Evolutionary conservation across 2,329 filamentous ascomycete genomes (phyloP), one percentile per base, ranked within the genome.

Genomic region (Curvularia hawaiiensis): DNA sequence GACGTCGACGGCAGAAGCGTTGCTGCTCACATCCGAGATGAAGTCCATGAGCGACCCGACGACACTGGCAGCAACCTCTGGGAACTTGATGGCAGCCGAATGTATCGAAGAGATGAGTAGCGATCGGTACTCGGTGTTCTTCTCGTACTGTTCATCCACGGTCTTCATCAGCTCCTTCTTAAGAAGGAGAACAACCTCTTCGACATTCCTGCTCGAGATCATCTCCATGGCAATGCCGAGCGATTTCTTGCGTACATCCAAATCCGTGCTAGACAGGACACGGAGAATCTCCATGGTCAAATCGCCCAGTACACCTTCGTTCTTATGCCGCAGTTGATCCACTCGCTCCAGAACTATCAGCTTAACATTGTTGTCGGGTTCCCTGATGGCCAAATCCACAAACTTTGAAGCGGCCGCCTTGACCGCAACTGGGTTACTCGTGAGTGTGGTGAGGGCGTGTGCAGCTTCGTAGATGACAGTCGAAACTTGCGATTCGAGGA

Each of bases 161-260:
- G 95, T 99, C 84, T 98, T 99, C 62, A 92, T 88, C 28, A 99
- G 85, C 75, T 99, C 95, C 78, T 99, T 99, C 83, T 99, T 99
- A 59, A 99, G 83, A 1, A 99, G 84, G 71, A 98, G 85, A 22
- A 99, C 91, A 14, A 99, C 95, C 72, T 99, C 95, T 75, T 98
- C 95, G 7, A 99, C 93, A 65, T 99, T 99, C 81, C 97, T 96
- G 85, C 93, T 97, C 0, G 94, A 95, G 5, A 99, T 92, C 95
- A 99, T 98, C 65, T 97, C 93, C 76, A 99, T 83, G 12, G 93
- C 93, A 70, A 99, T 91, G 55, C 86, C 84, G 28, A 99, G 85
- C 16, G 94, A 92, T 79, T 98, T 98, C 77, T 89, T 89, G 70
- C 95, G 88, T 52, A 99, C 95, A 73, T 98, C 95, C 64, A 99